These are phyloP conservation scores for Coniferiporia weirii DNA, from an alignment of 1,284 basidiomycete genomes.

Conservation along the genomic window DNA sequence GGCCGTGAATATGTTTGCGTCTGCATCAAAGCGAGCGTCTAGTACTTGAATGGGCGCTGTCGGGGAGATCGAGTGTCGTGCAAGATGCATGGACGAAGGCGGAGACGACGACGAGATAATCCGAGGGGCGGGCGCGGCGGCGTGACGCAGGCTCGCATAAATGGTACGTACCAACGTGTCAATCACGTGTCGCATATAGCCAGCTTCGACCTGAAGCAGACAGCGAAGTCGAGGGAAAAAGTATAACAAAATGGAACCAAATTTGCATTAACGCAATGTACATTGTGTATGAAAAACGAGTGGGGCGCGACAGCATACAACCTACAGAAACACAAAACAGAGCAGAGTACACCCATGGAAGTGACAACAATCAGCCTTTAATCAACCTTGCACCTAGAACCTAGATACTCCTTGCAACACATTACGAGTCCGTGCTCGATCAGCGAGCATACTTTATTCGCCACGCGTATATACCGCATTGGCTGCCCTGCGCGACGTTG, in stretches of 20 bases:
- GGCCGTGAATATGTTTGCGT: slow-evolving; percentile 76
- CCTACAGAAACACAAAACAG: background rate
- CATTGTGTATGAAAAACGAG: background rate
- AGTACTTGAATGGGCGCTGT: slow-evolving; percentile 73
- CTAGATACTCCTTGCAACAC: background rate
- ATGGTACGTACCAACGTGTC: background rate
- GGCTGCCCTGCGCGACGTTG: slow-evolving; percentile 32
- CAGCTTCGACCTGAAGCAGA: background rate
- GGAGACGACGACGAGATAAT: background rate
- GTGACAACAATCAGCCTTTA: too few species aligned
- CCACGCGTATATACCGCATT: slow-evolving; percentile 51
- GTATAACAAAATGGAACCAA: background rate
- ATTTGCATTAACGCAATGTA: background rate
- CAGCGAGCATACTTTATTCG: slow-evolving; percentile 40
- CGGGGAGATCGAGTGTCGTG: slow-evolving; percentile 79
- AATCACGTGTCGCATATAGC: background rate
- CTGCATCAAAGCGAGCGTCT: slow-evolving; percentile 72
- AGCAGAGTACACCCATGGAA: background rate
- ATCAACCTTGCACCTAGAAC: background rate
- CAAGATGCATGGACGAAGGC: slow-evolving; percentile 70
- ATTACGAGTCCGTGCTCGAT: background rate
- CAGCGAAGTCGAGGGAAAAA: background rate
- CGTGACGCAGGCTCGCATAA: background rate
- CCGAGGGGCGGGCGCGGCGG: background rate
- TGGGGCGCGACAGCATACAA: background rate